A percentile compares a stretch with the other conserved stretches of the same genome.
Evolutionary conservation across 441 rosid species (phyloP).

Genomic region (Arabidopsis lyrata): DNA sequence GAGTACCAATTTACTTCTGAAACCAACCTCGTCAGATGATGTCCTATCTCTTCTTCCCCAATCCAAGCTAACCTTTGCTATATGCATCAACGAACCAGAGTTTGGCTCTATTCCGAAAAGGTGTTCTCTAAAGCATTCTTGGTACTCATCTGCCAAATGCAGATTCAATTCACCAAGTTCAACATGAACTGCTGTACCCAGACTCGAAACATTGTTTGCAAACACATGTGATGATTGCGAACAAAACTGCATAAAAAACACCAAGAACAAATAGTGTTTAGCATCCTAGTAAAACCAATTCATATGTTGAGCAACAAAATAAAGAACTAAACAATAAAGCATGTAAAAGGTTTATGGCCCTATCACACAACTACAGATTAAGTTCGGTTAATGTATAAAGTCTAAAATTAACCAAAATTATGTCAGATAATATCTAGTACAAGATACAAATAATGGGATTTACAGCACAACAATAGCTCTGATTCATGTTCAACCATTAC

Average conservation of each 20-base stretch:
- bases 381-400: slow-evolving; percentile 5
- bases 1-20: slow-evolving; percentile 76
- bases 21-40: slow-evolving; percentile 65
- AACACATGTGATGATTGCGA: slow-evolving; percentile 96
- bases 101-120: slow-evolving; percentile 91
- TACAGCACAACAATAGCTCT: background rate
- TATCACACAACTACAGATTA: slow-evolving; percentile 10
- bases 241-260: slow-evolving; percentile 69
- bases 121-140: slow-evolving; percentile 86
- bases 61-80: slow-evolving; percentile 92
- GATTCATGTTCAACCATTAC: slow-evolving; percentile 30
- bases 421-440: background rate
- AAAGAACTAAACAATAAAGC: slow-evolving; percentile 17
- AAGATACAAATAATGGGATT: slow-evolving; percentile 7
- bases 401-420: slow-evolving; percentile 7
- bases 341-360: slow-evolving; percentile 10
- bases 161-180: slow-evolving; percentile 98
- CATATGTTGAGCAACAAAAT: background rate
- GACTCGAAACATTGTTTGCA: slow-evolving; percentile 87
- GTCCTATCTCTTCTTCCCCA: slow-evolving; percentile 90
- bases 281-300: background rate
- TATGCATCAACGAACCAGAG: slow-evolving; percentile 88
- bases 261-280: slow-evolving; percentile 19
- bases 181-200: slow-evolving; percentile 82
- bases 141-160: slow-evolving; percentile 94